A percentile compares a stretch with the other conserved stretches of the same genome.
Evolutionary conservation across 305 asterid species (phyloP).

Genomic region (Ilex paraguariensis): DNA sequence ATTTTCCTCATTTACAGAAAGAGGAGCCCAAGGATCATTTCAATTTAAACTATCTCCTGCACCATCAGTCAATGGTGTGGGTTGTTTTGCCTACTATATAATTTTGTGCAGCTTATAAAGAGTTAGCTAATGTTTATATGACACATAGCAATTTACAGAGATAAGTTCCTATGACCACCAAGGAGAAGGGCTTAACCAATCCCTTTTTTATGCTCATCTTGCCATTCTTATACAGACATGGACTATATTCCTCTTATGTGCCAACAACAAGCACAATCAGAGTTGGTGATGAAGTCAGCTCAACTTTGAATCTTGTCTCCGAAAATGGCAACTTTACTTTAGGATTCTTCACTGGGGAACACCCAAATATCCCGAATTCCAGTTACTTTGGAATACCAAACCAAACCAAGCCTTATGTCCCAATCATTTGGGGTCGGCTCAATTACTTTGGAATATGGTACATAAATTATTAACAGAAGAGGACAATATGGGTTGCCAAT

Average conservation of each 20-base stretch:
- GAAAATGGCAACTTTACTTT: slow-evolving; percentile 10
- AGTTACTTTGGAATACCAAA: neutral
- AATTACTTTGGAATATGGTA: slow-evolving; percentile 18
- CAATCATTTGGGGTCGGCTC: too few relatives aligned
- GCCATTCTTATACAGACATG: neutral
- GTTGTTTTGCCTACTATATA: too few relatives aligned
- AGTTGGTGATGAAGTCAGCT: slow-evolving; percentile 14
- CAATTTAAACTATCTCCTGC: too few relatives aligned
- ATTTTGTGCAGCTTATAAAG: too few relatives aligned
- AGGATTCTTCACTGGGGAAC: slow-evolving; percentile 12
- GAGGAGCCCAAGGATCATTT: too few relatives aligned
- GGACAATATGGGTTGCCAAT: slow-evolving; percentile 18
- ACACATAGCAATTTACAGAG: too few relatives aligned
- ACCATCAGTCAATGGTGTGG: too few relatives aligned
- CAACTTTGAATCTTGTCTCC: slow-evolving; percentile 13
- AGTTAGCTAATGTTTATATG: too few relatives aligned
- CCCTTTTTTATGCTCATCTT: neutral
- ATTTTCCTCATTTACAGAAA: too few relatives aligned
- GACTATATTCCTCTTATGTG: neutral
- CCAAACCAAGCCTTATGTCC: too few relatives aligned
- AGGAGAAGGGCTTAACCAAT: neutral
- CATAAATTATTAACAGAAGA: neutral
- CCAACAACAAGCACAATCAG: slow-evolving; percentile 3
- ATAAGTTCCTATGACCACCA: neutral
- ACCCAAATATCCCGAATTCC: too few relatives aligned